Conservation (phyloP, 768 basidiomycete genomes). For the Termitomyces sp. region DNA sequence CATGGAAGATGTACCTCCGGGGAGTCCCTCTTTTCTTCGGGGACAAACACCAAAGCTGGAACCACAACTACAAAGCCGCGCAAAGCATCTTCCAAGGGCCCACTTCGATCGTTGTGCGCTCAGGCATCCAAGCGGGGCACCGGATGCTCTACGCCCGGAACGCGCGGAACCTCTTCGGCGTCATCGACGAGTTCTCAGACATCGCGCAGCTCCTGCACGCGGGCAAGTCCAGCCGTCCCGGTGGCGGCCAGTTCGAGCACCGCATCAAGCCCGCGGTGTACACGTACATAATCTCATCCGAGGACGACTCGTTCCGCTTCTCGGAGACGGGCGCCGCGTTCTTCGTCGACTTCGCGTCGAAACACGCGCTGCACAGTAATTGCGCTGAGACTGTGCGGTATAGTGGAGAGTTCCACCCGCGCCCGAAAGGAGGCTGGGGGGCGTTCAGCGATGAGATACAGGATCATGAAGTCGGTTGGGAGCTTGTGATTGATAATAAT, state of each 20-base stretch:
- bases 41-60: conserved; percentile 62
- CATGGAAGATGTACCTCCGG: conserved; percentile 72
- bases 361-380: conserved; percentile 82
- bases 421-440: conserved; percentile 65
- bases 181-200: conserved; percentile 45
- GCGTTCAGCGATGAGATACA: conserved; percentile 48
- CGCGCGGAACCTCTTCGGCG: conserved; percentile 56
- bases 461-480: conserved; percentile 65
- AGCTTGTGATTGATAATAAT: conserved; percentile 83
- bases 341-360: conserved; percentile 82
- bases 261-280: conserved; percentile 80
- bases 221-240: conserved; percentile 19
- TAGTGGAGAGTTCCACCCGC: conserved; percentile 75
- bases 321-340: conserved; percentile 86
- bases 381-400: conserved; percentile 65
- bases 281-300: conserved; percentile 76
- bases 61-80: conserved; percentile 60
- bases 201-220: conserved; percentile 49
- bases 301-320: conserved; percentile 75
- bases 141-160: conserved; percentile 69
- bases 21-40: conserved; percentile 57
- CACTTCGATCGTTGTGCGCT: conserved; percentile 56
- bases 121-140: conserved; percentile 68
- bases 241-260: conserved; percentile 17
- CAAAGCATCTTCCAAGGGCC: conserved; percentile 68